Evolutionary conservation across 305 asterid genomes (phyloP).

Genomic region (Plantago rigida): DNA sequence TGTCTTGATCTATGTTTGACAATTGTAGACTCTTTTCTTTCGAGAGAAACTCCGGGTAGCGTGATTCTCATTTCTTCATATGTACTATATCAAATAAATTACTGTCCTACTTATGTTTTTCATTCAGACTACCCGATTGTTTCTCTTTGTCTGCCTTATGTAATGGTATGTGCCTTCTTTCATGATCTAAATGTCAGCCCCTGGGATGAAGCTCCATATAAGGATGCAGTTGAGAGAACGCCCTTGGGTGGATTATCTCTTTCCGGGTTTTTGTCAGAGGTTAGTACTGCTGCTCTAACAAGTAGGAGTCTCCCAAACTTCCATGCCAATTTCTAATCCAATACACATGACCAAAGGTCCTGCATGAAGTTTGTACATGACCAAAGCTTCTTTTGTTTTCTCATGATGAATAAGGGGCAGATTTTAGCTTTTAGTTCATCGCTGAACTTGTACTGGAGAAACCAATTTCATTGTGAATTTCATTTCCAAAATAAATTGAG

Average conservation of each 20-base stretch:
- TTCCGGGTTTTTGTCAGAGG: slow-evolving; percentile 87
- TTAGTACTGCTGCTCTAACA: slow-evolving; percentile 31
- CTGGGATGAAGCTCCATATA: slow-evolving; percentile 83
- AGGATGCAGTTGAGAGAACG: slow-evolving; percentile 82
- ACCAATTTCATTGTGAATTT: too few relatives aligned
- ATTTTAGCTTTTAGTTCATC: slow-evolving; percentile 13
- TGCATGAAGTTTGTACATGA: not conserved
- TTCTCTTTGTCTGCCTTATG: slow-evolving; percentile 18
- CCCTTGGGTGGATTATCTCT: slow-evolving; percentile 65
- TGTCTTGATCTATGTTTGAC: not conserved
- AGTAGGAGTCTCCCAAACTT: slow-evolving; percentile 7
- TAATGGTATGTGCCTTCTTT: slow-evolving; percentile 28
- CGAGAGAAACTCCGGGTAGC: not conserved
- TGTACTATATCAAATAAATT: not conserved
- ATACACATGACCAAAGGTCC: slow-evolving; percentile 7
- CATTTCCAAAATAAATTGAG: too few relatives aligned
- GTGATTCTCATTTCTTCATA: slow-evolving; percentile 4
- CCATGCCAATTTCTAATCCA: slow-evolving; percentile 5
- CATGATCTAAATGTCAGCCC: slow-evolving; percentile 54
- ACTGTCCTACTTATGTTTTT: not conserved
- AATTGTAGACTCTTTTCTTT: not conserved
- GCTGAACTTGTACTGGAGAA: too few relatives aligned
- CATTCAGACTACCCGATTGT: slow-evolving; percentile 12
- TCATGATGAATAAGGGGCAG: not conserved
- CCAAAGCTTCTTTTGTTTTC: not conserved